Base-by-base conservation (phyloP, 345 rosid genomes). In the Excoecaria cochinchinensis region DNA sequence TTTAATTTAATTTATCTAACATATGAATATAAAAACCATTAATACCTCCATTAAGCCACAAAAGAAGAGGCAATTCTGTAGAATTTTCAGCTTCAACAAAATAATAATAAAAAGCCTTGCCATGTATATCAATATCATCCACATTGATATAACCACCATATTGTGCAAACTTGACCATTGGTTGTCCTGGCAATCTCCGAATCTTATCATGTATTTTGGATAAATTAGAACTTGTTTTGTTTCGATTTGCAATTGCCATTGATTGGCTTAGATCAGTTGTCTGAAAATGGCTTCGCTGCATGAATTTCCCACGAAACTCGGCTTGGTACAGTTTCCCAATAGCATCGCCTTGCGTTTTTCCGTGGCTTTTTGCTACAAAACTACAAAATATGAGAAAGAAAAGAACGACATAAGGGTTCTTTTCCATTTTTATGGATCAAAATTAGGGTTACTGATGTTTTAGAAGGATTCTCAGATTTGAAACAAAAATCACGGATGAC, bases 1-100 rank as follows among this genome's bases (percentile, higher is more conserved):
- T n/a, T n/a, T n/a, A n/a, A n/a, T n/a, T n/a, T 44, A 44, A 44
- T 44, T 44, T 44, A 44, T 6, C 1, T 4, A 44, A 44, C 48
- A 44, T n/a, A n/a, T 44, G 8, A 44, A 44, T 4, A 44, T 8
- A 44, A 5, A 44, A 10, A 44, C 48, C 48, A 44, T 4, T 6
- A 31, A 24, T 8, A 93, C 97, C 97, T 74, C 98, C 98, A 66
- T 91, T 91, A 21, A 91, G 90, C 98, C 97, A 91, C 15, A 93
- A 86, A 84, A 93, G 89, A 73, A 93, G 90, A 77, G 98, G 93
- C 81, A 85, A 70, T 31, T 21, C 8, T 56, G 81, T 67, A 10
- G 77, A 64, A 14, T 65, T 72, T 1, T 21, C 31, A 24, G 95
- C 85, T 70, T 93, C 98, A 8, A 75, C 90, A 61, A 91, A 91